These are phyloP conservation scores for Solanum peruvianum DNA, from an alignment of 257 asterid genomes.

Conservation along the genomic window DNA sequence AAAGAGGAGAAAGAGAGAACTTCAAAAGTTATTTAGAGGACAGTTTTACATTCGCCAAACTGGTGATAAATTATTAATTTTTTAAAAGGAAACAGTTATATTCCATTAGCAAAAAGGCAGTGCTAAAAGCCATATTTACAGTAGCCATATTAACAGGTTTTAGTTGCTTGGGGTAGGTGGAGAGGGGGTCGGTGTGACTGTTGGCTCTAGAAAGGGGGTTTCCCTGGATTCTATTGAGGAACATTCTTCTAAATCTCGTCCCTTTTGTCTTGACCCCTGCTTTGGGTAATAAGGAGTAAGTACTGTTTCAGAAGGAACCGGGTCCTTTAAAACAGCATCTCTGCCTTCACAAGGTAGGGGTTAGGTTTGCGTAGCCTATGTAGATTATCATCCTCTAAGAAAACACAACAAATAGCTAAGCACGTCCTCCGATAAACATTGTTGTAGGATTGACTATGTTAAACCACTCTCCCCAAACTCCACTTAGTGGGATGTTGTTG, in stretches of 20 bases:
- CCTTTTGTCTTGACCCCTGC: background rate
- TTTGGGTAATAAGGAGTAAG: background rate
- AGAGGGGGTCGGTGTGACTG: background rate
- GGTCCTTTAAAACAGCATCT: background rate
- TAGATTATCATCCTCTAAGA: constrained; percentile 57
- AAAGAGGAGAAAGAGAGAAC: background rate
- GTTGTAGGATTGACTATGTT: background rate
- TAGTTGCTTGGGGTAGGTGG: background rate
- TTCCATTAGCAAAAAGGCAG: background rate
- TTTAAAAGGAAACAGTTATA: background rate
- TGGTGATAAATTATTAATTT: background rate
- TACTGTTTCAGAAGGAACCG: background rate
- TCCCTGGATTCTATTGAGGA: background rate
- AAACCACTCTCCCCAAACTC: background rate
- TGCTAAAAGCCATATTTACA: background rate
- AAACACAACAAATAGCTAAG: constrained; percentile 1
- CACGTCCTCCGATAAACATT: background rate
- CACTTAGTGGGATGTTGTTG: background rate
- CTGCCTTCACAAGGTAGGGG: background rate
- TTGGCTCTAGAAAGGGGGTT: background rate
- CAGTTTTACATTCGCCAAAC: background rate
- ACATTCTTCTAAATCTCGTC: background rate
- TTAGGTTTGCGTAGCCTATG: constrained; percentile 10
- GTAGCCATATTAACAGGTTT: background rate
- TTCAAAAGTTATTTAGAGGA: background rate